These are phyloP conservation scores for Melastoma malabathricum DNA, from an alignment of 345 rosid genomes.

Conservation along the genomic window DNA sequence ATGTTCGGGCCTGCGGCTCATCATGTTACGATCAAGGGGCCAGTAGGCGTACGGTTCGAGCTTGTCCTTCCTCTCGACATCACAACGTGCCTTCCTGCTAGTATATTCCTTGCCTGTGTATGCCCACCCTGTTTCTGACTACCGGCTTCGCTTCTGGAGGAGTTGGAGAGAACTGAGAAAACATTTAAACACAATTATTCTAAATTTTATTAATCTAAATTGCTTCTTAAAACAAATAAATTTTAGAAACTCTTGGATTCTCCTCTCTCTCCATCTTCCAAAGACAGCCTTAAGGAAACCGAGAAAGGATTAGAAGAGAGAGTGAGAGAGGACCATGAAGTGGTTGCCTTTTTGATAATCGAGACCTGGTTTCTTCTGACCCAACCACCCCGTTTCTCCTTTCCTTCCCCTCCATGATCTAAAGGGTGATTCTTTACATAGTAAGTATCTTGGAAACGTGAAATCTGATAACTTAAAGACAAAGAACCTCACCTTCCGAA, in stretches of 20 bases:
- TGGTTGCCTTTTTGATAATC: constrained; percentile 54
- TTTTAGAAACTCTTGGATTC: no score
- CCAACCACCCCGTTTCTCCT: constrained; percentile 34
- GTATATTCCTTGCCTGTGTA: constrained; percentile 80
- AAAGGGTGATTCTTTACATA: no score
- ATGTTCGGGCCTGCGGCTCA: constrained; percentile 84
- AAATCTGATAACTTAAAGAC: no score
- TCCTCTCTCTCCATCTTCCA: no score
- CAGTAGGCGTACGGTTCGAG: constrained; percentile 94
- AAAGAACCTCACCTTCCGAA: constrained; percentile 57
- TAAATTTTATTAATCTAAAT: no score
- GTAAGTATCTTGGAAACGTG: no score
- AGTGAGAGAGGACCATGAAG: constrained; percentile 45
- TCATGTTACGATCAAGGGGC: constrained; percentile 97
- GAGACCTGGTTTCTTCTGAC: constrained; percentile 59
- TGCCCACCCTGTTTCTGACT: constrained; percentile 70
- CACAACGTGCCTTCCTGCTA: constrained; percentile 84
- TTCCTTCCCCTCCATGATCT: constrained; percentile 78
- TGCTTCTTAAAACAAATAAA: no score
- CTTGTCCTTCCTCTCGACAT: constrained; percentile 74
- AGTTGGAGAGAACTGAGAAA: no score
- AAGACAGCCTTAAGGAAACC: not conserved
- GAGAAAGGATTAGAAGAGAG: not conserved
- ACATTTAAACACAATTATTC: no score
- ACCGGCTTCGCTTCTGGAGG: constrained; percentile 42